Evolutionary conservation across 202 grass and related monocot species (phyloP), one percentile per base, ranked within the genome.

Genomic region (Panicum virgatum): DNA sequence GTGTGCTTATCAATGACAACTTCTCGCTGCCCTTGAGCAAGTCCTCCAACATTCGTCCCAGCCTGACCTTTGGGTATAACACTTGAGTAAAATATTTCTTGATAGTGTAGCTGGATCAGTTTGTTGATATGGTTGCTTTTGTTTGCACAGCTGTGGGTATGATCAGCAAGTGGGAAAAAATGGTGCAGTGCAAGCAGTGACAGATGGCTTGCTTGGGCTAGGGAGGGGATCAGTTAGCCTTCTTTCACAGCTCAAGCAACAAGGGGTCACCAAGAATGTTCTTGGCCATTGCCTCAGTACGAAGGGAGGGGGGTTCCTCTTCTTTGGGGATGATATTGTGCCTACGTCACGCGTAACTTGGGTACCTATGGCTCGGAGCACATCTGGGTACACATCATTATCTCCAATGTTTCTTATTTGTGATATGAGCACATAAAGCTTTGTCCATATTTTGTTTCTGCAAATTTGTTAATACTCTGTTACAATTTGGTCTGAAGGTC

Each of bases 201-300:
- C 91, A 13, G 96, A 99, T 0, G 96, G 96, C 69, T 37, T 99
- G 70, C 89, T 99, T 54, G 96, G 87, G 19, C 91, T 99, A 7
- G 96, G 96, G 68, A 88, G 70, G 12, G 93, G 96, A 37, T 92
- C 89, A 16, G 51, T 88, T 53, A 84, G 91, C 75, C 75, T 99
- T 16, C 45, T 96, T 40, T 99, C 89, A 32, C 91, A 99, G 82
- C 76, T 99, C 32, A 99, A 91, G 53, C 75, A 87, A 77, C 85
- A 87, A 72, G 96, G 96, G 67, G 59, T 94, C 69, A 90, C 85
- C 81, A 92, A 87, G 66, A 99, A 96, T 67, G 92, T 99, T 12
- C 15, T 99, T 47, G 96, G 92, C 22, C 96, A 99, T 68, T 99
- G 96, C 37, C 91, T 99, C 39, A 89, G 96, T 59, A 78, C 87